Evolutionary conservation across 2,329 filamentous ascomycete species (phyloP).

Genomic region (Aspergillus pseudotamarii): DNA sequence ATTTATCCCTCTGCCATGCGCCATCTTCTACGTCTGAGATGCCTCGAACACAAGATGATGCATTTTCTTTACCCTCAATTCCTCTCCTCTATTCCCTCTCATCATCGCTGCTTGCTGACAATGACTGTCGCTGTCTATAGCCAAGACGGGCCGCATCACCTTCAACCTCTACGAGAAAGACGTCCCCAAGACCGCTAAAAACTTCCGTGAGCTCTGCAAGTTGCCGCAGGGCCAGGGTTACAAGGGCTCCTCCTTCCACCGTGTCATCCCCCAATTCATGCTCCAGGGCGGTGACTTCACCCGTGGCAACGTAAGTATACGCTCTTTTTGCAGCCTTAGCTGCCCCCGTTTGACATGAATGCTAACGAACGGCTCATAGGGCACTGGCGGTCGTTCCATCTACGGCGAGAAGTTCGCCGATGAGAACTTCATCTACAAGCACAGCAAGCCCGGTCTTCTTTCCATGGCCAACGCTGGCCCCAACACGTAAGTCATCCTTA

Average conservation of each 20-base stretch:
- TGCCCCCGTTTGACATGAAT: neutral
- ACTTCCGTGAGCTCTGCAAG: conserved; percentile 85
- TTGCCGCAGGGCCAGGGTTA: conserved; percentile 82
- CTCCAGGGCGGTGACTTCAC: conserved; percentile 96
- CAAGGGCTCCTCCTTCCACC: conserved; percentile 83
- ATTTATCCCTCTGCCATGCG: conserved; percentile 14
- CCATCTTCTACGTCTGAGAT: neutral
- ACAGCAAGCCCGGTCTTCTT: conserved; percentile 74
- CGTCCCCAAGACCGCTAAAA: conserved; percentile 84
- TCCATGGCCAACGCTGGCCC: conserved; percentile 96
- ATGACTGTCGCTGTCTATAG: conserved; percentile 48
- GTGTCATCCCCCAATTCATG: conserved; percentile 92
- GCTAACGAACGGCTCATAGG: conserved; percentile 54
- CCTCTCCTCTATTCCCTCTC: neutral
- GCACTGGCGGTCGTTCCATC: conserved; percentile 90
- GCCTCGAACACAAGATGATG: neutral
- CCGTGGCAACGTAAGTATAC: conserved; percentile 74
- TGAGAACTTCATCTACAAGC: conserved; percentile 83
- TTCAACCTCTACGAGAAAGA: conserved; percentile 85
- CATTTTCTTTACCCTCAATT: neutral
- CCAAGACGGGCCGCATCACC: conserved; percentile 76
- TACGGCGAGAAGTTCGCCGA: conserved; percentile 93
- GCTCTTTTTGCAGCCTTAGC: neutral
- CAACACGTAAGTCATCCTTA: conserved; percentile 69
- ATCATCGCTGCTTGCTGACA: conserved; percentile 24